Conservation (phyloP, 2,329 filamentous ascomycete genomes). For the Exophiala phaeomuriformis region DNA sequence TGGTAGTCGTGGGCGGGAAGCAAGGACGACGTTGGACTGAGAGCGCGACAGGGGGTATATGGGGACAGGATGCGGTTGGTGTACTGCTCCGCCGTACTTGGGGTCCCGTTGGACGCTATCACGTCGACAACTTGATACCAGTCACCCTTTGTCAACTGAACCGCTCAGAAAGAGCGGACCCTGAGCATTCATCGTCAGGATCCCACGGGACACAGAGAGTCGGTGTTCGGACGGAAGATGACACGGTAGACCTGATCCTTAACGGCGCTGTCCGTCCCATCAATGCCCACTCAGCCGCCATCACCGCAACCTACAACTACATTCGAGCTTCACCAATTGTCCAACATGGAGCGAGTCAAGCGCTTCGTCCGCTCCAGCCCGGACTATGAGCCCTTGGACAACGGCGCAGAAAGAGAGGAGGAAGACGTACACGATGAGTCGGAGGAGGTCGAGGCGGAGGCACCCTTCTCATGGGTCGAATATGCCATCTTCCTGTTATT, state of each 20-base stretch:
- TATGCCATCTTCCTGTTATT: constrained; percentile 79
- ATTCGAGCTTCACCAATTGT: constrained; percentile 22
- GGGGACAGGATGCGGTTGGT: no score
- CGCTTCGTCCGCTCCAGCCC: constrained; percentile 30
- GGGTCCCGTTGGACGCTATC: neutral
- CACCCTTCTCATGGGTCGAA: constrained; percentile 72
- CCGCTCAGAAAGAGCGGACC: neutral
- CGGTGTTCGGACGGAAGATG: constrained; percentile 1
- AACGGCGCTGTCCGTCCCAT: constrained; percentile 12
- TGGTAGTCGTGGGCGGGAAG: no score
- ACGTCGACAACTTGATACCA: neutral
- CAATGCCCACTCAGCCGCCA: constrained; percentile 5
- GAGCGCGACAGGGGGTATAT: no score
- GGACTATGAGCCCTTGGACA: constrained; percentile 30
- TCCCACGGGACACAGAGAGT: no score
- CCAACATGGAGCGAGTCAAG: constrained; percentile 34
- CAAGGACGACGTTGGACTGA: no score
- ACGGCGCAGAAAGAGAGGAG: constrained; percentile 17
- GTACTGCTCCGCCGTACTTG: no score
- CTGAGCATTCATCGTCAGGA: no score
- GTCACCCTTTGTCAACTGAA: neutral
- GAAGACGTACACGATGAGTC: constrained; percentile 11
- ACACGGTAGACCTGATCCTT: constrained; percentile 3
- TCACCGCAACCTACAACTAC: constrained; percentile 1
- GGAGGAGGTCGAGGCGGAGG: constrained; percentile 10